phyloP scores from a whole-genome alignment of 169 alveolate species.

The Plasmodium malariae region DNA sequence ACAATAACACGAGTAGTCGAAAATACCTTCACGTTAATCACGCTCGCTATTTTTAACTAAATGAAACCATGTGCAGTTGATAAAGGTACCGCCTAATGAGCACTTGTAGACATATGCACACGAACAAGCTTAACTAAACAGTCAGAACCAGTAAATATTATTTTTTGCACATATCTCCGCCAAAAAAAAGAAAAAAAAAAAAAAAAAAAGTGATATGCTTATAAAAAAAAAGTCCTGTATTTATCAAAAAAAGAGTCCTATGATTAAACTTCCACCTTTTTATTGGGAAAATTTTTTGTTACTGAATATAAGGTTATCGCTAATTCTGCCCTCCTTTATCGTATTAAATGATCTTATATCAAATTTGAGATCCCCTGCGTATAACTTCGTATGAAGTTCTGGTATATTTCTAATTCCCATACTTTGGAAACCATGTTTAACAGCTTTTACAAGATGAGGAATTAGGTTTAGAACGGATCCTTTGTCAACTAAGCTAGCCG shows the following conservation, averaged over 20 bases:
- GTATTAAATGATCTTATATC: conserved; percentile 77
- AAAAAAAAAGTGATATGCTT: neutral
- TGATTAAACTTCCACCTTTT: neutral
- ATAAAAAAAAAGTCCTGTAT: too few relatives aligned
- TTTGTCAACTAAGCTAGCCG: conserved; percentile 91
- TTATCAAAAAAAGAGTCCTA: neutral
- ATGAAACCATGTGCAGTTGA: neutral
- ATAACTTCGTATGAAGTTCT: conserved; percentile 78
- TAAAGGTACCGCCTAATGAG: neutral
- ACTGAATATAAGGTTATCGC: conserved; percentile 60
- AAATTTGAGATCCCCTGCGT: conserved; percentile 79
- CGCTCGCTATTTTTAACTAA: neutral
- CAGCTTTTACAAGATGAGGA: conserved; percentile 88
- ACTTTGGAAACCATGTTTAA: conserved; percentile 85
- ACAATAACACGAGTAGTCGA: neutral
- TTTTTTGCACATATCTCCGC: too few relatives aligned
- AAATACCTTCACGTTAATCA: neutral
- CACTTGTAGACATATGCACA: neutral
- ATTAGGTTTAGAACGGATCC: conserved; percentile 89
- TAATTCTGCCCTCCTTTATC: conserved; percentile 57
- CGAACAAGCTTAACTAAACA: neutral
- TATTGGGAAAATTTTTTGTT: conserved; percentile 38
- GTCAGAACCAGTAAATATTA: too few relatives aligned
- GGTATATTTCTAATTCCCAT: conserved; percentile 76
- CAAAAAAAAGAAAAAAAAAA: conserved; percentile 1